Evolutionary conservation across 2,329 filamentous ascomycete genomes (phyloP).

Genomic region (Orbilia ellipsospora): DNA sequence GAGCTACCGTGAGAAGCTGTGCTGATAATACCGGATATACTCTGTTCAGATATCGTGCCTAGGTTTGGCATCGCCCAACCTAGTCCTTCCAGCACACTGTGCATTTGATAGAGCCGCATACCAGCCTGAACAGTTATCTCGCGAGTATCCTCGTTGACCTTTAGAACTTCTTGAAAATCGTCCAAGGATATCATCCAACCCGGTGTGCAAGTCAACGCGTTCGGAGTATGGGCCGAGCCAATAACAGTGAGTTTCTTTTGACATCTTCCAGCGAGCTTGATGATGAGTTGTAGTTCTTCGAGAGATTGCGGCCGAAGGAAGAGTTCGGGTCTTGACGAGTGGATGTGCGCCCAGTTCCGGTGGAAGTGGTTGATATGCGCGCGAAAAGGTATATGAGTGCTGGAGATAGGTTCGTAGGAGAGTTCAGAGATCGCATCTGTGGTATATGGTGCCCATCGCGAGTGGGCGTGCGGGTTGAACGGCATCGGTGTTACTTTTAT

Average conservation of each 20-base stretch:
- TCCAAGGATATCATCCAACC: conserved; percentile 92
- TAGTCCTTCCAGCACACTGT: conserved; percentile 76
- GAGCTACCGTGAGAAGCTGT: conserved; percentile 95
- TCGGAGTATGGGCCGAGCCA: conserved; percentile 93
- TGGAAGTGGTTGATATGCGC: conserved; percentile 78
- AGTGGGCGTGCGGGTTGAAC: conserved; percentile 60
- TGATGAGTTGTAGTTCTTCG: conserved; percentile 82
- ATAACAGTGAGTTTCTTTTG: conserved; percentile 83
- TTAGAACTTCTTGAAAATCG: conserved; percentile 77
- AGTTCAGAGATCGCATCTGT: conserved; percentile 56
- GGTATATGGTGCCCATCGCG: conserved; percentile 55
- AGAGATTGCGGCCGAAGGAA: conserved; percentile 86
- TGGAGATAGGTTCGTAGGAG: conserved; percentile 57
- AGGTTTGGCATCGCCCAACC: conserved; percentile 90
- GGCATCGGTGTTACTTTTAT: conserved; percentile 25
- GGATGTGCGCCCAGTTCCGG: conserved; percentile 94
- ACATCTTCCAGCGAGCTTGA: conserved; percentile 82
- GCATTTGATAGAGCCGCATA: conserved; percentile 81
- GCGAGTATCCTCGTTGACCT: conserved; percentile 73
- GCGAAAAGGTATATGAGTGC: conserved; percentile 74
- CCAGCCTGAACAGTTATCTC: conserved; percentile 85
- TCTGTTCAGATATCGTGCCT: conserved; percentile 95
- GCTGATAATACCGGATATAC: conserved; percentile 88
- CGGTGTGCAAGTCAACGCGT: conserved; percentile 83
- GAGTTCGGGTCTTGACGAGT: conserved; percentile 87